Conservation (phyloP, 2,329 filamentous ascomycete species). For the Ustilaginoidea virens region DNA sequence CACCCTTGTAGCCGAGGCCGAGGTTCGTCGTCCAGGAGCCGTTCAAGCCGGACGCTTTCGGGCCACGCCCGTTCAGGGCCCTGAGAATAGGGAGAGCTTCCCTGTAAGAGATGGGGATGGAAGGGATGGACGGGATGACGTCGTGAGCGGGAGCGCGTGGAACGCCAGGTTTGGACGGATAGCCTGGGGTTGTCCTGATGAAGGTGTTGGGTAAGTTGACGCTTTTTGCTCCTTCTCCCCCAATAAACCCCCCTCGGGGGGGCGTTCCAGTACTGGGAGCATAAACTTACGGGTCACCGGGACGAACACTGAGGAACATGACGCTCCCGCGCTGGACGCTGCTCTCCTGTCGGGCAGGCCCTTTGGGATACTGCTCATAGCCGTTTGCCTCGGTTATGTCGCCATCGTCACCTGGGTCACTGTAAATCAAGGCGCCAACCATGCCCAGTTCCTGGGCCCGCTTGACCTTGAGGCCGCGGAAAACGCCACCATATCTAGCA, state of each 20-base stretch:
- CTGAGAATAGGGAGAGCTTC: conserved; percentile 82
- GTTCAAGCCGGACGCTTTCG: conserved; percentile 58
- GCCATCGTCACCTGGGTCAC: conserved; percentile 80
- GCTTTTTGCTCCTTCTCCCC: too few relatives aligned
- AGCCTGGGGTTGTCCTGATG: conserved; percentile 68
- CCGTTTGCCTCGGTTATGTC: conserved; percentile 70
- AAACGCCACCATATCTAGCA: conserved; percentile 71
- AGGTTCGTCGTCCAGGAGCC: conserved; percentile 54
- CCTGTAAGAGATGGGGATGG: conserved; percentile 74
- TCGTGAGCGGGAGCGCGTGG: conserved; percentile 56
- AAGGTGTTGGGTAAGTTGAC: neutral
- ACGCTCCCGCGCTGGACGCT: conserved; percentile 82
- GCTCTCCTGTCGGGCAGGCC: conserved; percentile 74
- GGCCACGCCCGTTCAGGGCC: conserved; percentile 78
- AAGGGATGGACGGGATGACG: conserved; percentile 72
- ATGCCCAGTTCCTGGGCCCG: conserved; percentile 82
- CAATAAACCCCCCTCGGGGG: too few relatives aligned
- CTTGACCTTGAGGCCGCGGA: conserved; percentile 85
- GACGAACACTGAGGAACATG: conserved; percentile 57
- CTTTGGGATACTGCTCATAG: conserved; percentile 63
- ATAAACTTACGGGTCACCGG: conserved; percentile 47
- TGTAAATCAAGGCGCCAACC: conserved; percentile 72
- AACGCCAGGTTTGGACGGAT: conserved; percentile 80
- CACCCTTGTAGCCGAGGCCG: conserved; percentile 63
- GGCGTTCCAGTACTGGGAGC: too few relatives aligned